Percentiles rank a stretch among this genome's conserved stretches.
Conservation (phyloP, 2,329 filamentous ascomycete genomes). For the Fusarium nisikadoi region DNA sequence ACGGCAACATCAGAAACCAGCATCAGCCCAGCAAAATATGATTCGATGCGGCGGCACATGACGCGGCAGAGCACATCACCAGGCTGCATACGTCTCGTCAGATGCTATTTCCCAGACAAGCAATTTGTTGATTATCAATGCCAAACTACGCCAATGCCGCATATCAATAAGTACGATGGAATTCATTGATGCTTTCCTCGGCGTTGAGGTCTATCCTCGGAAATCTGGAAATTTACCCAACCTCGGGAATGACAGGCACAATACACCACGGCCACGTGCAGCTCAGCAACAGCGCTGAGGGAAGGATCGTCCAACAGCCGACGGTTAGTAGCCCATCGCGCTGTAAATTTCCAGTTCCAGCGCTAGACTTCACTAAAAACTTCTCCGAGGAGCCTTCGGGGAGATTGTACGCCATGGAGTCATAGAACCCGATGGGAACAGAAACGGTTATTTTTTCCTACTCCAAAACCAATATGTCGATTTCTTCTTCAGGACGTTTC, state of each 20-base stretch:
- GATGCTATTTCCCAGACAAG: conserved; percentile 2
- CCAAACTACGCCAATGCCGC: background rate
- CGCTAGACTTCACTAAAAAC: conserved; percentile 8
- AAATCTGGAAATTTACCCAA: background rate
- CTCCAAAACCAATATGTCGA: background rate
- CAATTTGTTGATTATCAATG: background rate
- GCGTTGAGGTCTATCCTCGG: conserved; percentile 1
- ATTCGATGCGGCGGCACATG: conserved; percentile 32
- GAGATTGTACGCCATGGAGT: background rate
- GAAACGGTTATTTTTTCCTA: background rate
- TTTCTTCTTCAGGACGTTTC: conserved; percentile 2
- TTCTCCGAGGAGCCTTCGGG: conserved; percentile 1
- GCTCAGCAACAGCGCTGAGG: background rate
- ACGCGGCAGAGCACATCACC: conserved; percentile 15
- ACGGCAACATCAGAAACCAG: conserved; percentile 10
- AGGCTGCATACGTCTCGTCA: conserved; percentile 5
- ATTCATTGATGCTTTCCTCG: background rate
- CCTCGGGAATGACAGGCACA: conserved; percentile 2
- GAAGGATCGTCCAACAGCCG: background rate
- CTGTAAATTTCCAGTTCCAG: conserved; percentile 12
- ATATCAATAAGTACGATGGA: background rate
- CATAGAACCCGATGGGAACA: background rate
- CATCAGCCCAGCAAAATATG: conserved; percentile 29
- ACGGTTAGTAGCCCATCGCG: conserved; percentile 2
- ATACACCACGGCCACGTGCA: background rate